Conservation (phyloP, 2,329 filamentous ascomycete genomes). For the Alternaria dauci region DNA sequence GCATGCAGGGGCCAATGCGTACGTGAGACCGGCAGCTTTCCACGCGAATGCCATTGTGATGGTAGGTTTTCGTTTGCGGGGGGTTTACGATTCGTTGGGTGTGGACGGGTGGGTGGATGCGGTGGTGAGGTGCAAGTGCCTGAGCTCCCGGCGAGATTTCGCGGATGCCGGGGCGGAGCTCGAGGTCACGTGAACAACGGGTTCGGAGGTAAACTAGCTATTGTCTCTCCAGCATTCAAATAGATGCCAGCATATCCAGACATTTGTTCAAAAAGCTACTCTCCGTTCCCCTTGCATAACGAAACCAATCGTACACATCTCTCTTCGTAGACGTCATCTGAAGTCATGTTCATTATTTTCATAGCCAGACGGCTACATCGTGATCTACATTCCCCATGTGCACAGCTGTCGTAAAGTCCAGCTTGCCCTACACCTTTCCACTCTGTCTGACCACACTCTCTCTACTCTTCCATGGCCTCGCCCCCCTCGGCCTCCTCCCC, state of each 20-base stretch:
- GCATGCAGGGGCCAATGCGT: constrained; percentile 57
- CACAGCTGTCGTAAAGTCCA: background rate
- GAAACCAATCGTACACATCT: no score
- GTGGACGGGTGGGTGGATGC: background rate
- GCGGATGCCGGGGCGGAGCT: constrained; percentile 40
- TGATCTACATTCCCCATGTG: constrained; percentile 10
- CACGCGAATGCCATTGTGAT: constrained; percentile 94
- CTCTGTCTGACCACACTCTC: no score
- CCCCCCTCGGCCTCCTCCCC: constrained; percentile 45
- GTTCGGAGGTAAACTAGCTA: no score
- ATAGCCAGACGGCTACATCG: constrained; percentile 21
- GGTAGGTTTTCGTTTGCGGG: constrained; percentile 39
- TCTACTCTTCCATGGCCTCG: constrained; percentile 61
- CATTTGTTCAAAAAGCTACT: no score
- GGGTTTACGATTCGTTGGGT: constrained; percentile 24
- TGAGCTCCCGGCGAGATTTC: constrained; percentile 38
- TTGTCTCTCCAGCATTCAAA: no score
- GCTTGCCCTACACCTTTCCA: background rate
- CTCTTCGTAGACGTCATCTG: background rate
- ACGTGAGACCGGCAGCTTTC: constrained; percentile 98
- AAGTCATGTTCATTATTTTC: constrained; percentile 36
- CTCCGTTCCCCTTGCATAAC: no score
- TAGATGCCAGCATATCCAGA: no score
- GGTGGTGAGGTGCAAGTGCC: constrained; percentile 29
- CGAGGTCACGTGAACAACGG: constrained; percentile 32